Base-by-base conservation (phyloP, 1,139 yeast species). In the Pneumocystis wakefieldiae region DNA sequence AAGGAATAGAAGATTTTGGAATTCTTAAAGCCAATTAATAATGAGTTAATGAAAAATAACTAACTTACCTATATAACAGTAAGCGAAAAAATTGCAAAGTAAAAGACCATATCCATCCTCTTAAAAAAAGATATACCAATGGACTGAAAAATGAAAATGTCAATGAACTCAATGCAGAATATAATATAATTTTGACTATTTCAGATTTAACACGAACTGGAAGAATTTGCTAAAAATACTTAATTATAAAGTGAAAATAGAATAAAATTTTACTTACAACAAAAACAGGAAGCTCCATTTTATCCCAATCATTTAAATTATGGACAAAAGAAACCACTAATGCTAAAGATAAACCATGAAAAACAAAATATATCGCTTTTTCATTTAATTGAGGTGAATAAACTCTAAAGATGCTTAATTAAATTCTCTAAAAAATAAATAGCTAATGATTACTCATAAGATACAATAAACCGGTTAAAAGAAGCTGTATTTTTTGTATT, bases 351-450 rank as follows among this genome's bases (percentile, higher is more conserved):
- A 78, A 69, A 1, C 77, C 70, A 63, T 76, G 76, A 65, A 73
- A 75, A 78, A 81, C 80, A 69, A 76, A 79, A 70, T 78, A 85
- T 3, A 84, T 78, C 76, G 81, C 82, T 65, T 80, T 78, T 70
- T 86, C 92, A 69, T 85, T 86, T 63, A 84, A 71, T 62, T 80
- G 77, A 0, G 87, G 78, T 63, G 80, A 80, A 62, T 76, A 83
- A 76, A 67, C 64, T 39, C 68, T 65, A 32, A 36, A 42, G 37
- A 8, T 74, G 14, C 57, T 39, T 48, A 65, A 48, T 42, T 19
- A 7, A 1, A 59, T 14, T 29, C 14, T 14, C 3, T 28, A 1
- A 17, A 14, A 14, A 8, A 24, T 24, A 15, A 12, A 36, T 14
- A 10, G 19, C 32, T 29, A 61, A 48, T 19, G 5, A 1, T 61